A percentile compares a stretch with the other conserved stretches of the same genome.
phyloP scores from a whole-genome alignment of 495 filamentous ascomycete genomes.

The Amniculicola lignicola region DNA sequence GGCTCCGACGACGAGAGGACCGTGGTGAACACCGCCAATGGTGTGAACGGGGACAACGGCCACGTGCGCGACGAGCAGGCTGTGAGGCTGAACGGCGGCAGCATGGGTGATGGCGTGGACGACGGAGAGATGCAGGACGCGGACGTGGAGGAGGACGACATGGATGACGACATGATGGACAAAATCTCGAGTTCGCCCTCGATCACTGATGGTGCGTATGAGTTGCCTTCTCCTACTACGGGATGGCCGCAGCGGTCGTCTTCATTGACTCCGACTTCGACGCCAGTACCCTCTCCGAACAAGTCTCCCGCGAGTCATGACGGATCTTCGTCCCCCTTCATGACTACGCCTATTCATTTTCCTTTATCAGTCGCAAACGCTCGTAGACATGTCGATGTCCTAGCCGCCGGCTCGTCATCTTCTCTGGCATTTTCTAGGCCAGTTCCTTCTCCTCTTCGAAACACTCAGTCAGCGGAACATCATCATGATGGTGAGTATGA shows the following conservation, averaged over 20 bases:
- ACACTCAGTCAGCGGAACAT: conserved; percentile 43
- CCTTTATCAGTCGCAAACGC: conserved; percentile 26
- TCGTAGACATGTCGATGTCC: conserved; percentile 14
- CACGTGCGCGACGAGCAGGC: conserved; percentile 27
- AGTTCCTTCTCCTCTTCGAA: conserved; percentile 44
- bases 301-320: conserved; percentile 2
- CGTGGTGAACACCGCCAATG: conserved; percentile 29
- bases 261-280: conserved; percentile 35
- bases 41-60: conserved; percentile 16
- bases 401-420: conserved; percentile 44
- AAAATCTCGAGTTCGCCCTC: conserved; percentile 97
- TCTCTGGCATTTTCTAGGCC: conserved; percentile 51
- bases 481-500: conserved; percentile 63
- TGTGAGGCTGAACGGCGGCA: conserved; percentile 30
- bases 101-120: conserved; percentile 14
- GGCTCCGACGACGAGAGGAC: conserved; percentile 38
- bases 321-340: conserved; percentile 44
- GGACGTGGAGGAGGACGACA: conserved; percentile 54
- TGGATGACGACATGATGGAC: conserved; percentile 90
- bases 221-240: conserved; percentile 30
- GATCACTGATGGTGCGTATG: conserved; percentile 93
- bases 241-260: conserved; percentile 35
- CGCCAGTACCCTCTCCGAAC: conserved; percentile 6
- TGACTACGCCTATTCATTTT: conserved; percentile 40
- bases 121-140: conserved; percentile 66